Evolutionary conservation across 768 basidiomycete species (phyloP), one percentile per base, ranked within the genome.

Genomic region (Antrodiella citrinella): DNA sequence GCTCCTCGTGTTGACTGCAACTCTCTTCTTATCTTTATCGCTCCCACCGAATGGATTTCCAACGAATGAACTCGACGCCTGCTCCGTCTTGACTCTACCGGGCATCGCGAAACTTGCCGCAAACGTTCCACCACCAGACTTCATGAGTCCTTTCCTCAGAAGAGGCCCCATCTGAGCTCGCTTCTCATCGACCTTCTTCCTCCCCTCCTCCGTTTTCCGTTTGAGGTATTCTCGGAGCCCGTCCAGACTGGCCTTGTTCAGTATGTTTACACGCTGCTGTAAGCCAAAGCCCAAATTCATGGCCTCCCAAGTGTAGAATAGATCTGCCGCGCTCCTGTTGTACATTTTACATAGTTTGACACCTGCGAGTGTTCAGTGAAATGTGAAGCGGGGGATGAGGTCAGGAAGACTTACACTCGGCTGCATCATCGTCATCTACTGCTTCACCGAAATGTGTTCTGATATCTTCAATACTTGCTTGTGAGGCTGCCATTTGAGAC

Each of bases 301-400:
- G 49, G 84, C 84, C 60, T 90, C 83, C 73, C 82, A 81, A 62
- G 87, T 89, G 65, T 71, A 89, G 38, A 71, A 72, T 18, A 90
- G 70, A 44, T 68, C 62, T 20, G 78, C 72, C 19, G 81, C 72
- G 24, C 67, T 55, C 35, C 83, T 26, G 51, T 76, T 74, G 67
- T 80, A 84, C 56, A 76, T 76, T 61, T 75, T 70, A 62, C 87
- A 90, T 52, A 89, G 70, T 21, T 72, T 70, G 25, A 75, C 71
- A 55, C 85, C 86, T 89, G 58, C 11, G 21, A 58, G 51, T 47
- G 50, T 59, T 61, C 30, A 48, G 51, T 23, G 45, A 11, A 45
- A 23, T 12, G 25, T 30, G 15, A 13, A n/a, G 19, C 19, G 13
- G 22, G 30, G 10, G 11, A 41, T 45, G 44, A 23, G 47, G 41